Evolutionary conservation across 2,329 filamentous ascomycete genomes (phyloP).

Genomic region (Escovopsis weberi): DNA sequence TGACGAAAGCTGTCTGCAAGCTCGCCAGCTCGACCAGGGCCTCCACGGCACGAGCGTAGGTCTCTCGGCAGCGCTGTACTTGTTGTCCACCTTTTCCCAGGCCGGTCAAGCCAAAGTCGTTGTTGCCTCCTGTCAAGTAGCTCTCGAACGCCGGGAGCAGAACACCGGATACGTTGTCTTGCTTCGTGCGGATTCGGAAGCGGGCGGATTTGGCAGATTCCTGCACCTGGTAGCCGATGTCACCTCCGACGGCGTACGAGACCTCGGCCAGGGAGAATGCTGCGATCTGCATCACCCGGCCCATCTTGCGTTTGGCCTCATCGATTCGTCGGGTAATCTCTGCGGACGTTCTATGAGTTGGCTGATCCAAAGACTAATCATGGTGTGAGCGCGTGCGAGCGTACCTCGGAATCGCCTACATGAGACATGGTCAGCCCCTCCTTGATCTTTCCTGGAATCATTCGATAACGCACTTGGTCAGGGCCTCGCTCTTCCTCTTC

Average conservation of each 20-base stretch:
- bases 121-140: slow-evolving; percentile 75
- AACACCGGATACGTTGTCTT: slow-evolving; percentile 97
- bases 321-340: slow-evolving; percentile 96
- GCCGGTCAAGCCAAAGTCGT: slow-evolving; percentile 92
- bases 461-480: slow-evolving; percentile 65
- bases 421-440: slow-evolving; percentile 1
- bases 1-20: slow-evolving; percentile 93
- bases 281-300: slow-evolving; percentile 96
- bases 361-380: neutral
- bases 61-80: slow-evolving; percentile 87
- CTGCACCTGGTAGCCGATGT: slow-evolving; percentile 94
- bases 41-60: slow-evolving; percentile 89
- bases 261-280: slow-evolving; percentile 96
- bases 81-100: slow-evolving; percentile 95
- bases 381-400: slow-evolving; percentile 3
- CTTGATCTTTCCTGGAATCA: neutral
- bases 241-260: slow-evolving; percentile 88
- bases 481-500: slow-evolving; percentile 94
- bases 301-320: slow-evolving; percentile 99
- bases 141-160: slow-evolving; percentile 88
- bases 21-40: slow-evolving; percentile 90
- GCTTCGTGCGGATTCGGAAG: slow-evolving; percentile 85
- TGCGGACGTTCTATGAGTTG: slow-evolving; percentile 18
- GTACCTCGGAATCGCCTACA: slow-evolving; percentile 76
- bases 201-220: slow-evolving; percentile 87